Base-by-base conservation (phyloP, 306 rosid species). In the Argentina anserina region DNA sequence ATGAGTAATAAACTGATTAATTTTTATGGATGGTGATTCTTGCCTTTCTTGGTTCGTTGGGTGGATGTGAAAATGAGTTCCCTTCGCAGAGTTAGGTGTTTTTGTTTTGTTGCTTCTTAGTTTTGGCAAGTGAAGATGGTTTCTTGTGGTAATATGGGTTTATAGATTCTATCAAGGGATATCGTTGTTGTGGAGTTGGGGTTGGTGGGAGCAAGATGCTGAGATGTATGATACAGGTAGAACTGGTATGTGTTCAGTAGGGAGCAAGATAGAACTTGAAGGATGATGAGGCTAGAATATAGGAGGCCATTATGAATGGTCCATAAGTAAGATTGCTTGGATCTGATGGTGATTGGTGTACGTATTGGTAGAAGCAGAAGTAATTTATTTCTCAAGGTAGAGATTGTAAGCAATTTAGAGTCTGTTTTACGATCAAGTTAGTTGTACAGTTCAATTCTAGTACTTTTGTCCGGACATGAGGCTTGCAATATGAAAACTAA, bases 1-100 rank as follows among this genome's bases (percentile, higher is more conserved):
- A 81, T 36, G 62, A 75, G 70, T 66, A 49, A 34, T 42, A 65
- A 12, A 71, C 70, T 46, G 63, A 49, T 69, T 58, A 61, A 62
- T 36, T 15, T 74, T 37, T 37, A 6, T 52, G 64, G 56, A 31
- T 59, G 47, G 63, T 41, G 72, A 25, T 70, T 70, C 46, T 36
- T 29, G 58, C 68, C 56, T 62, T 70, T 70, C 46, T 36, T 29
- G 58, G 73, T 65, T 62, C 40, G 62, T 21, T 71, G 31, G 75
- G 62, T 62, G 41, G 29, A 20, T 33, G 9, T 53, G 37, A 37
- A 70, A 70, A 12, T 37, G 40, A 36, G 49, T 52, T 26, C n/a
- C n/a, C n/a, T n/a, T n/a, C n/a, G n/a, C n/a, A 47, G 60, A 41
- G 67, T 72, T 41, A 29, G 64, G 59, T 64, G 41, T 13, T 63